Base-by-base conservation (phyloP, 306 rosid species). In the Sechiopsis laciniata region DNA sequence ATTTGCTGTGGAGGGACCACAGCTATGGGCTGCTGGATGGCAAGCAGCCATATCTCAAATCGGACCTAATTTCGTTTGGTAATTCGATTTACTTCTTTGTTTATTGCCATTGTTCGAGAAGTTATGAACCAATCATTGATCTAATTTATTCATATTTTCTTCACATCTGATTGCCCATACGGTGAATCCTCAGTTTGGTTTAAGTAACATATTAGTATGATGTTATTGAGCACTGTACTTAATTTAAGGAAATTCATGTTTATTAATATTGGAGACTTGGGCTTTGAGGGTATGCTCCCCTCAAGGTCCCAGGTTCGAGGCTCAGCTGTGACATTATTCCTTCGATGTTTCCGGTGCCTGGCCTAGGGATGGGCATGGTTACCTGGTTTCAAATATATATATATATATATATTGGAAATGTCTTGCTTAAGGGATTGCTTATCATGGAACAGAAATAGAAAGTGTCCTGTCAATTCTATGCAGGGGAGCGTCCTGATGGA, bases 1-100 rank as follows among this genome's bases (percentile, higher is more conserved):
- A 50, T 84, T 91, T 74, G 97, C 97, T 4, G 94, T 91, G 61
- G 97, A 91, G 85, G 97, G 97, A 60, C 97, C 97, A 0, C 85
- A 83, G 75, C 54, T 88, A 87, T 91, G 96, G 96, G 90, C 87
- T n/a, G 89, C 89, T 55, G 97, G 97, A 73, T 91, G 83, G 82
- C 75, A 88, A 85, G 81, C 82, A 48, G 91, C 96, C 22, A 2
- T 83, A 21, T 78, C 96, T 74, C 87, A 91, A 71, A 80, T 91
- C 16, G 97, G 97, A 75, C 94, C 94, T 37, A 83, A 89, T 52
- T 82, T 91, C 73, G 24, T 91, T 53, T 91, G 97, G 97, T 91
- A 89, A 84, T 71, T 57, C 68, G 32, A 10, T 55, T 51, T 53
- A 17, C 54, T 42, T 42, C 19, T 65, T 35, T 3, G 8, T 19